Evolutionary conservation across 345 rosid genomes (phyloP), one percentile per base, ranked within the genome.

Genomic region (Aquilaria malaccensis): DNA sequence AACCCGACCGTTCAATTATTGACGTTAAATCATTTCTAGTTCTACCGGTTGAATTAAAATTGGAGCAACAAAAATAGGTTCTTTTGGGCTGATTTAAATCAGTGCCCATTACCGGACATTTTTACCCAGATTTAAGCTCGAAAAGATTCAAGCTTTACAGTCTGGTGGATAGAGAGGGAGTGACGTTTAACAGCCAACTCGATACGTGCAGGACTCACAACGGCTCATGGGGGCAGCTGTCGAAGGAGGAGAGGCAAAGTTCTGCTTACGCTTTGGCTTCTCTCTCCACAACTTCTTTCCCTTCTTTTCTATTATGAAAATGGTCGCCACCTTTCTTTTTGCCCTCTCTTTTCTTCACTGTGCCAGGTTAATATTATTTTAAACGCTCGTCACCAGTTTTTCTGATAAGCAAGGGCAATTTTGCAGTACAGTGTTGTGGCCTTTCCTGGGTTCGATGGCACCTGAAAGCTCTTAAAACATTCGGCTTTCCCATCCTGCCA

Each of bases 151-250:
- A 37, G 43, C 43, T 37, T 37, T 37, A 37, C 3, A 37, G 43
- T 37, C 7, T 9, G 43, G 43, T 4, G 1, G 43, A 37, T 4
- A 9, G 7, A 37, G 7, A 41, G 9, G 46, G 47, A 63, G 47
- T 7, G 50, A 55, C 13, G 45, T 33, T 37, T 4, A 62, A 22
- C 54, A 63, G 11, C 53, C 13, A 57, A 47, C 10, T 55, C 53
- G 33, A 61, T 61, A 77, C 79, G 81, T 73, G 83, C 57, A 47
- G 55, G 49, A 63, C 30, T 57, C 70, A 71, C 32, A 63, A 70
- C 73, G 67, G 63, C 56, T 50, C 3, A 57, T 45, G 58, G 48
- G 43, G 67, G 73, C 80, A 77, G 80, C 79, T 84, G 81, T 74
- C 86, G 54, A 58, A 2, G 30, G 57, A 71, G 58, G 62, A 67